These are phyloP conservation scores for Fusarium virguliforme DNA, from an alignment of 2,329 filamentous ascomycete genomes.

Conservation along the genomic window DNA sequence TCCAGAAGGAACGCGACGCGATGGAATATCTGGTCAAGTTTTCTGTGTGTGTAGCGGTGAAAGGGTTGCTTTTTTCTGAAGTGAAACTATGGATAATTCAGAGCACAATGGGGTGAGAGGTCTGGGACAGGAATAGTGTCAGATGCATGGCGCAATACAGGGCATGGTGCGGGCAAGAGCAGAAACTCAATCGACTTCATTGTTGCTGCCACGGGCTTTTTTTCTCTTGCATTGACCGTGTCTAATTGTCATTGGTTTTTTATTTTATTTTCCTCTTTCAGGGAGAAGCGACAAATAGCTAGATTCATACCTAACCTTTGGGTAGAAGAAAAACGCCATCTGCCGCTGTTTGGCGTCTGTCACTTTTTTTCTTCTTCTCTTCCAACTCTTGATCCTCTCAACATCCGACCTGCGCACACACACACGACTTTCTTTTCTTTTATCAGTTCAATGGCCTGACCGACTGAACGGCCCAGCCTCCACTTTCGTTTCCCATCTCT, in stretches of 20 bases:
- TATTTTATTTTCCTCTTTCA: not conserved
- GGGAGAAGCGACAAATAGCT: not conserved
- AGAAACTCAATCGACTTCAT: slow-evolving; percentile 6
- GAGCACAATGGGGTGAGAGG: not conserved
- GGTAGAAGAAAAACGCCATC: slow-evolving; percentile 19
- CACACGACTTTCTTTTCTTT: slow-evolving; percentile 2
- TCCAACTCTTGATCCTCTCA: slow-evolving; percentile 14
- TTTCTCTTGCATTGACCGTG: slow-evolving; percentile 1
- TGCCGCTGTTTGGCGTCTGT: slow-evolving; percentile 14
- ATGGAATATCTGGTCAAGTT: not conserved
- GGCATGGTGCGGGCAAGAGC: not conserved
- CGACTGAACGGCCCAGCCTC: slow-evolving; percentile 17
- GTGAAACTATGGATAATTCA: not conserved
- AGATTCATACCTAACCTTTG: not conserved
- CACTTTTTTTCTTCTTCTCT: slow-evolving; percentile 9
- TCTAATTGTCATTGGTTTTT: slow-evolving; percentile 6
- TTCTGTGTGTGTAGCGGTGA: not conserved
- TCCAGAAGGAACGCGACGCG: slow-evolving; percentile 18
- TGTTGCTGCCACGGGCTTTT: not conserved
- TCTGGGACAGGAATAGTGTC: slow-evolving; percentile 3
- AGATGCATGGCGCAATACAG: slow-evolving; percentile 6
- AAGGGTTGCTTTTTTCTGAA: not conserved
- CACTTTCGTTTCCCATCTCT: slow-evolving; percentile 30
- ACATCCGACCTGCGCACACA: not conserved
- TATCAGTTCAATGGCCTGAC: slow-evolving; percentile 30